Base-by-base conservation (phyloP, 768 basidiomycete species). In the Sistotremastrum suecicum region DNA sequence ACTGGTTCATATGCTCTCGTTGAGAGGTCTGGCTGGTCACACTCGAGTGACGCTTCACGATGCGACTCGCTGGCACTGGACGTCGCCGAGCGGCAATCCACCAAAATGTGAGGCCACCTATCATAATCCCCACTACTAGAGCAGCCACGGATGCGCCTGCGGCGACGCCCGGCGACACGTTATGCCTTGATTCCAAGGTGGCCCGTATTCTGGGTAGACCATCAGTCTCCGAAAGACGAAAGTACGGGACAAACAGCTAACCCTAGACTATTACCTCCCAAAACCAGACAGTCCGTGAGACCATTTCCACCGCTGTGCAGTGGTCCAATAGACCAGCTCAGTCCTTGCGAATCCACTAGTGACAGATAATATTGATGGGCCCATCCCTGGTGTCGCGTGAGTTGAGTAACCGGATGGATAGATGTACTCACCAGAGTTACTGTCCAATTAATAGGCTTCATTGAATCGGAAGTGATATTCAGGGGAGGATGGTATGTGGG, bases 401-500 rank as follows among this genome's bases (percentile, higher is more conserved):
- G 39, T 8, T 41, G 6, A 32, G 38, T 41, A 8, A 7, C 5
- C 35, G 10, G 31, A 12, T 30, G 34, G 36, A 11, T 6, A 29
- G 9, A 11, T 29, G 5, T 10, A 47, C 60, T 41, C 41, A 63
- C 63, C 37, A 64, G 42, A 2, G 60, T 51, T n/a, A 78, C 72
- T 1, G 75, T 79, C 76, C 76, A 80, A 45, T 75, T 76, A 30
- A 76, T 65, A 5, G 68, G 50, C 5, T 56, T 61, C 51, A 54
- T 60, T n/a, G 59, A 59, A 5, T 60, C 46, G 1, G 67, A 67
- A 0, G 75, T 74, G 46, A 77, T 68, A 52, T 78, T 78, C 37
- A 66, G 68, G 3, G 77, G 77, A 7, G 78, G 75, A 50, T 77
- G 78, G 1, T 79, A 62, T 5, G 76, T 57, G 12, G 78, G 77